Percentiles rank a stretch among this genome's conserved stretches.
Evolutionary conservation across 1,139 yeast species (phyloP).

Genomic region (Kodamaea fungicola): DNA sequence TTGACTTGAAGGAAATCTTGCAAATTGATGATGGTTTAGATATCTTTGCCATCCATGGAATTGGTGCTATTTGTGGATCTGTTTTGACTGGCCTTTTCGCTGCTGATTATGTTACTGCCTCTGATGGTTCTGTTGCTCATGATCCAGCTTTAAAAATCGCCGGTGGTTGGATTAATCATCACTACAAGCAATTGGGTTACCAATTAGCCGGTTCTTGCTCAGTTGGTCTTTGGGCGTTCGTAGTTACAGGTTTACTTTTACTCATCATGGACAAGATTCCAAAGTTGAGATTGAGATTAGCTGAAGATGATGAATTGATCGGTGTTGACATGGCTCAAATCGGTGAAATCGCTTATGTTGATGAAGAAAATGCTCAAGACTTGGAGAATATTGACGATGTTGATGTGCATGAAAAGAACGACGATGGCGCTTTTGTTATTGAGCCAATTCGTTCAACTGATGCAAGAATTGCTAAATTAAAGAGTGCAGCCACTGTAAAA

Average conservation of each 20-base stretch:
- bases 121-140: conserved; percentile 62
- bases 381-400: conserved; percentile 7
- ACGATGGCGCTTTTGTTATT: conserved; percentile 51
- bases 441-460: conserved; percentile 69
- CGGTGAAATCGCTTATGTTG: conserved; percentile 78
- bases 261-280: conserved; percentile 78
- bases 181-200: conserved; percentile 86
- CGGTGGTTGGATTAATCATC: conserved; percentile 95
- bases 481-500: conserved; percentile 16
- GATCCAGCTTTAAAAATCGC: conserved; percentile 44
- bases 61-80: conserved; percentile 88
- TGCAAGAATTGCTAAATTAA: conserved; percentile 38
- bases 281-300: conserved; percentile 74
- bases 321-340: conserved; percentile 90
- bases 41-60: conserved; percentile 90
- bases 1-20: conserved; percentile 68
- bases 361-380: conserved; percentile 21
- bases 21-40: conserved; percentile 94
- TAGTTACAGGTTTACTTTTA: conserved; percentile 68
- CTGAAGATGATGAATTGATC: conserved; percentile 83
- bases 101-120: conserved; percentile 84
- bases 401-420: conserved; percentile 3
- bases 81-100: conserved; percentile 88
- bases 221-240: conserved; percentile 77
- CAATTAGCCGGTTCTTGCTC: conserved; percentile 85